phyloP scores from a whole-genome alignment of 306 rosid species.

The Psophocarpus tetragonolobus region DNA sequence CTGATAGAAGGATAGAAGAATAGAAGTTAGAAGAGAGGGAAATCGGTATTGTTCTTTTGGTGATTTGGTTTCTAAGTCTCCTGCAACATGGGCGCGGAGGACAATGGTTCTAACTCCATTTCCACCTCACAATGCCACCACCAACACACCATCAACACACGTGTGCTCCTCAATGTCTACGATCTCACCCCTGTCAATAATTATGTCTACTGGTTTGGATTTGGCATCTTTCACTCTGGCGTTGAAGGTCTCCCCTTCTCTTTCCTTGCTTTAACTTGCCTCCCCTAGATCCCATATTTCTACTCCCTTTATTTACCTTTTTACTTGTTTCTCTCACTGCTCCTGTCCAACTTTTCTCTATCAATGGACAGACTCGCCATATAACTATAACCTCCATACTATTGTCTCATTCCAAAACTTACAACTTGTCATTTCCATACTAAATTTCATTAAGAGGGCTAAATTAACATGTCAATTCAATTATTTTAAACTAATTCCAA shows the following conservation, averaged over 20 bases:
- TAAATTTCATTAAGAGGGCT: neutral
- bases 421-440: neutral
- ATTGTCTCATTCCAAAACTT: conserved; percentile 3
- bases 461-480: neutral
- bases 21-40: too few species aligned
- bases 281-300: conserved; percentile 33
- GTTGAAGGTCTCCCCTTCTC: conserved; percentile 60
- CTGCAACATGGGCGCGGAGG: conserved; percentile 62
- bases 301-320: neutral
- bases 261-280: neutral
- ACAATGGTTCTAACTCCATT: conserved; percentile 49
- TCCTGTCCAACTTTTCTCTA: neutral
- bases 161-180: conserved; percentile 77
- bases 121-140: conserved; percentile 33
- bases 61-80: neutral
- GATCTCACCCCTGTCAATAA: conserved; percentile 90
- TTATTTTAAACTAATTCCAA: neutral
- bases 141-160: conserved; percentile 14
- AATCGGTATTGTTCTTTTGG: too few species aligned
- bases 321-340: neutral
- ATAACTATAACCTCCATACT: neutral
- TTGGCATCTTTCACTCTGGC: conserved; percentile 95
- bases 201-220: conserved; percentile 80
- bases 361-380: neutral
- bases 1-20: too few species aligned